Percentiles rank a stretch among this genome's conserved stretches.
Conservation (phyloP, 129 eudicot genomes). For the Artemisia tridentata region DNA sequence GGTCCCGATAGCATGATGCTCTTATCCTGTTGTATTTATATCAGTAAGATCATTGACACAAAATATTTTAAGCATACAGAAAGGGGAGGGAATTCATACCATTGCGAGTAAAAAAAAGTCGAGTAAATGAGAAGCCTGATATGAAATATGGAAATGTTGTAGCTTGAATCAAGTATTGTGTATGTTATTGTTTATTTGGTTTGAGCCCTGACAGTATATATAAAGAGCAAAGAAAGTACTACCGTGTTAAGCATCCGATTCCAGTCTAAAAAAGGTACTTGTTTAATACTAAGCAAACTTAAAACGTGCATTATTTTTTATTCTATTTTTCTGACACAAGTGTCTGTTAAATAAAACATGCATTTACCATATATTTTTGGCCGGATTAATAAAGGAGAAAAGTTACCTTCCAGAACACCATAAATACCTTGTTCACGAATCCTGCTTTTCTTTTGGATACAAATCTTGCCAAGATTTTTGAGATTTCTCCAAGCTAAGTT, state of each 20-base stretch:
- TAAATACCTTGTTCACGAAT: too few species aligned
- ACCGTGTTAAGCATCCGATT: constrained; percentile 6
- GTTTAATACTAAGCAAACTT: background rate
- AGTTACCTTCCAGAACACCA: background rate
- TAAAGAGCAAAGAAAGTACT: constrained; percentile 8
- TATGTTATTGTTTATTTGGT: background rate
- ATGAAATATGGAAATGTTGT: background rate
- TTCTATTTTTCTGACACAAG: background rate
- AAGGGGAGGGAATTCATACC: constrained; percentile 31
- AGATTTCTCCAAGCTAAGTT: too few species aligned
- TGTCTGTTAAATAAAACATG: background rate
- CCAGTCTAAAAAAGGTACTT: background rate
- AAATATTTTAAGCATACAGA: too few species aligned
- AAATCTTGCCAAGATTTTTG: too few species aligned
- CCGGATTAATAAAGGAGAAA: too few species aligned
- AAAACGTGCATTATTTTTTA: constrained; percentile 2
- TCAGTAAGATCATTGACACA: background rate
- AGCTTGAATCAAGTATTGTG: background rate
- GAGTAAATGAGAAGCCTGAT: background rate
- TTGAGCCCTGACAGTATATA: background rate
- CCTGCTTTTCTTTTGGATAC: too few species aligned
- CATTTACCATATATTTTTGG: too few species aligned
- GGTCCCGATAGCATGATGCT: too few species aligned
- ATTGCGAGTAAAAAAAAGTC: constrained; percentile 4
- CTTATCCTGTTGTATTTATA: background rate